phyloP scores from a whole-genome alignment of 352 stramenopile species.

The Phytopythium sindhum region DNA sequence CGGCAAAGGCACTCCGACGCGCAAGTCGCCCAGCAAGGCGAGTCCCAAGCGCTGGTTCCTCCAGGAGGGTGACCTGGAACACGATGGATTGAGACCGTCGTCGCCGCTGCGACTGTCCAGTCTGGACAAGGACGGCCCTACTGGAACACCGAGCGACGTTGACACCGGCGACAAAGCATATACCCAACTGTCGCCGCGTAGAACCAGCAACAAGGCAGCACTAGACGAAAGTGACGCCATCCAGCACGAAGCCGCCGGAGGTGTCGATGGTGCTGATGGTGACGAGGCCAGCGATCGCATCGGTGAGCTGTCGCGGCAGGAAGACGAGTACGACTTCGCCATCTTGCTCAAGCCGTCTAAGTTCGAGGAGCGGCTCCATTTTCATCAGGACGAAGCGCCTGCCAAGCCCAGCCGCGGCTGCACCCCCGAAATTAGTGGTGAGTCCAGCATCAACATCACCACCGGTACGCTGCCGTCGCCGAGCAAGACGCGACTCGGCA shows the following conservation, averaged over 20 bases:
- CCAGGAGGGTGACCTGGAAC: not conserved
- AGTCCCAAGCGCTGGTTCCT: slow-evolving; percentile 6
- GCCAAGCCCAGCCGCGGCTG: not conserved
- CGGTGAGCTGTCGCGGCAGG: slow-evolving; percentile 58
- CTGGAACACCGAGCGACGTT: not conserved
- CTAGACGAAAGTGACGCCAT: not conserved
- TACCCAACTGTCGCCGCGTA: not conserved
- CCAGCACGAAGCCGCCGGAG: not conserved
- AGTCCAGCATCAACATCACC: not conserved
- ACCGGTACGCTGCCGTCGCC: not conserved
- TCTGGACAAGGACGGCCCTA: not conserved
- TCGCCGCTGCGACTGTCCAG: not conserved
- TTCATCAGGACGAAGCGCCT: slow-evolving; percentile 11
- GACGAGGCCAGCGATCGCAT: slow-evolving; percentile 26
- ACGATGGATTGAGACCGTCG: not conserved
- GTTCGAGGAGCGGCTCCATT: slow-evolving; percentile 53
- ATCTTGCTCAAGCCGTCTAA: slow-evolving; percentile 78
- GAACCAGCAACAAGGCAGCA: not conserved
- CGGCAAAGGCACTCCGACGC: not conserved
- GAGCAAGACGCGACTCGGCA: not conserved
- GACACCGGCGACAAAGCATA: not conserved
- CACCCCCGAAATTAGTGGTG: not conserved
- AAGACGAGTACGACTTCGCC: slow-evolving; percentile 83
- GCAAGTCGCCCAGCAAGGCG: not conserved
- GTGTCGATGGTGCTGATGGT: not conserved